Evolutionary conservation across 495 filamentous ascomycete genomes (phyloP), one percentile per base, ranked within the genome.

Genomic region (Penicillium mononematosum): DNA sequence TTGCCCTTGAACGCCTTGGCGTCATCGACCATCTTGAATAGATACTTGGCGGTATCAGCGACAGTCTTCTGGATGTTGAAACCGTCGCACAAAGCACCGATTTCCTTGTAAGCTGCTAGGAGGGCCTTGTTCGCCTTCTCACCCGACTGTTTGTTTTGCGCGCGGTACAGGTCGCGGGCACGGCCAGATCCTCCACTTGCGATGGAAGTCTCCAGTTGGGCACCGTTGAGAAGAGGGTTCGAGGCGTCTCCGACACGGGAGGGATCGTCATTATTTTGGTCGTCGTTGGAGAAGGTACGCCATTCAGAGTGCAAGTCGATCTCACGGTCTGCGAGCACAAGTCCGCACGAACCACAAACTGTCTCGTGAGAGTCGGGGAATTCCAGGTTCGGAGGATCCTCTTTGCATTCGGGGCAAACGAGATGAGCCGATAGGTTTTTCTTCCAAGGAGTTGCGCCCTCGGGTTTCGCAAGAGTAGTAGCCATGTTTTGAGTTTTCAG

Each of bases 221-320:
- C 87, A 45, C 93, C 95, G 63, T 96, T 91, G 39, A 96, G 81
- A 55, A 98, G 81, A 19, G 88, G 82, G 64, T 98, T 96, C 39
- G 84, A 83, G 0, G 84, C 90, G 49, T 98, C 94, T 73, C 94
- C 94, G 62, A 98, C 94, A 91, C 94, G 94, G 50, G 90, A 95
- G 1, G 94, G 94, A 68, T 98, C 94, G 61, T 97, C 94, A 68
- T 88, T 91, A 68, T 88, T 91, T 70, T 96, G 90, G 65, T 98
- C 95, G 64, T 98, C 94, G 74, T 96, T 97, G 56, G 90, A 88
- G 73, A 98, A 98, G 8, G 95, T 98, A 64, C 94, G 90, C 94
- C 94, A 98, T 77, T 98, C 94, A 49, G 91, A 96, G 49, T 95
- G 87, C 58, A 91, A 91, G 64, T 98, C 94, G 52, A 98, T 90